Percentiles rank a stretch among this genome's conserved stretches.
These are phyloP conservation scores for Scheffersomyces lignosus DNA, from an alignment of 805 yeast genomes.

Conservation along the genomic window DNA sequence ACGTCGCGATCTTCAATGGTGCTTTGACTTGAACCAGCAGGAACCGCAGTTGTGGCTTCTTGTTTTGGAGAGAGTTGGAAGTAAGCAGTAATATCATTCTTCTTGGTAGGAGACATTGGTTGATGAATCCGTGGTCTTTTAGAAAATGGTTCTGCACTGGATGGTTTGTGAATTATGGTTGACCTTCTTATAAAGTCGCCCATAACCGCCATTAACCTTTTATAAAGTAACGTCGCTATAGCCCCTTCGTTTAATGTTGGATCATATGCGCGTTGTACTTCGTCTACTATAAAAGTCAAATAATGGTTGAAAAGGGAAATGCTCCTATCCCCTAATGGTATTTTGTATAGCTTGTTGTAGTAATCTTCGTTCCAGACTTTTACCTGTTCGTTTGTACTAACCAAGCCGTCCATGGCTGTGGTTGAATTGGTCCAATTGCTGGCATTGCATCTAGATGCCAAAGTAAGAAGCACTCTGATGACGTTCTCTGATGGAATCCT, in stretches of 20 bases:
- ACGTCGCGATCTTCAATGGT: conserved; percentile 16
- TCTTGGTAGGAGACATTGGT: conserved; percentile 8
- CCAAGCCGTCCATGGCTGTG: conserved; percentile 18
- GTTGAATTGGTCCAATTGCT: conserved; percentile 25
- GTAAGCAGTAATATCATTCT: conserved; percentile 9
- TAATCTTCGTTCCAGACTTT: conserved; percentile 19
- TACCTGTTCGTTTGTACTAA: conserved; percentile 19
- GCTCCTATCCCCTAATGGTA: conserved; percentile 21
- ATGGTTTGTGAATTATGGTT: background rate
- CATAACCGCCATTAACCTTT: conserved; percentile 5
- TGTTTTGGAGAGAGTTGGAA: conserved; percentile 5
- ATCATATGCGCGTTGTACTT: background rate
- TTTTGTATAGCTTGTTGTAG: conserved; percentile 15
- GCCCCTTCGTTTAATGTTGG: background rate
- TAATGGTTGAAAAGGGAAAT: conserved; percentile 12
- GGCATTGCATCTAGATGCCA: conserved; percentile 27
- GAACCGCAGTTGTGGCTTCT: too few species aligned
- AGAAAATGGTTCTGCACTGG: conserved; percentile 5
- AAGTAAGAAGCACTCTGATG: conserved; percentile 30
- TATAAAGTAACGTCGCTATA: conserved; percentile 4
- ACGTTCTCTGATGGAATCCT: conserved; percentile 26
- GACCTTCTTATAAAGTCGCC: conserved; percentile 6
- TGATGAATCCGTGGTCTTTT: conserved; percentile 3
- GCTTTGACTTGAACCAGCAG: too few species aligned
- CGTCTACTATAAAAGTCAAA: conserved; percentile 2